Evolutionary conservation across 2,329 filamentous ascomycete species (phyloP).

Genomic region (Achaetomium macrosporum): DNA sequence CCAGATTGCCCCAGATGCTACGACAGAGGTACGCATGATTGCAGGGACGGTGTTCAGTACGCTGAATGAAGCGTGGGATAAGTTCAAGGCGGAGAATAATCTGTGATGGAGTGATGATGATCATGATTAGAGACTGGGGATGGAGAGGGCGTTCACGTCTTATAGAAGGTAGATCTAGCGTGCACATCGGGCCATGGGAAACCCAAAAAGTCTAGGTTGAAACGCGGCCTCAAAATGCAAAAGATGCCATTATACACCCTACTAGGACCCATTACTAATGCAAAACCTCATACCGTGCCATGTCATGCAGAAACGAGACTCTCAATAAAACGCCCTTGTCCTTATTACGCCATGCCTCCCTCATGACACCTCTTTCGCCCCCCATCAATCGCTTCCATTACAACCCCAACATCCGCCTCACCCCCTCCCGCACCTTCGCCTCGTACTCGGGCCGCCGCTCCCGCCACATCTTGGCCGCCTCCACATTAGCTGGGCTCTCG

Average conservation of each 20-base stretch:
- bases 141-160: background rate
- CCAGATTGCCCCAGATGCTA: constrained; percentile 58
- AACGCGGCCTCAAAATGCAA: background rate
- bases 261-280: background rate
- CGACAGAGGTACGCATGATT: constrained; percentile 60
- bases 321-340: background rate
- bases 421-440: constrained; percentile 73
- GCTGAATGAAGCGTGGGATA: constrained; percentile 67
- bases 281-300: background rate
- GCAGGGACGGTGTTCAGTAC: constrained; percentile 61
- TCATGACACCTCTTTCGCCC: background rate
- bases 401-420: constrained; percentile 71
- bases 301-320: background rate
- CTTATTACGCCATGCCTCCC: background rate
- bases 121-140: background rate
- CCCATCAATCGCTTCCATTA: constrained; percentile 1
- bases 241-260: background rate
- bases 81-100: constrained; percentile 64
- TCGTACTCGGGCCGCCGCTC: constrained; percentile 81
- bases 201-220: background rate
- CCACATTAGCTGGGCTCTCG: constrained; percentile 92
- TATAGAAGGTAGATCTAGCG: background rate
- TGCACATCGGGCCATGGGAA: background rate
- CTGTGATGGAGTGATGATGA: constrained; percentile 36
- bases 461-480: constrained; percentile 94